Evolutionary conservation across 2,329 filamentous ascomycete genomes (phyloP), one percentile per base, ranked within the genome.

Genomic region (Cercospora citrullina): DNA sequence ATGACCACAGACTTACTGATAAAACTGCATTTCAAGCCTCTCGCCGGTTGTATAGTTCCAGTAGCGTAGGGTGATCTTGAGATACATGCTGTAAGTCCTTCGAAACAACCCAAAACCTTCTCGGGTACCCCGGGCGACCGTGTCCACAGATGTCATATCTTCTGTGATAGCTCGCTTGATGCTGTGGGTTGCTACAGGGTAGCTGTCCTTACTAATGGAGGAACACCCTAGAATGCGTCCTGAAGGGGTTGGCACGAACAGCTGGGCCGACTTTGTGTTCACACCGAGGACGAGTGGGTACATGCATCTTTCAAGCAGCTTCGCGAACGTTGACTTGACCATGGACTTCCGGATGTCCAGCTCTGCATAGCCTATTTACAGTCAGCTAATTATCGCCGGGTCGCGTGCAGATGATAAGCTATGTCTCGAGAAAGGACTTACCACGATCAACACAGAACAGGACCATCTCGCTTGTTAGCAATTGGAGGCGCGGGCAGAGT

Each of bases 241-340:
- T 36, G 62, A 64, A 30, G 62, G 62, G 8, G 62, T 64, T 26
- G 33, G n/a, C 9, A 64, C 18, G 7, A 53, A 42, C n/a, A 64
- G 36, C 31, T 42, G 31, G n/a, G 30, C 53, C 6, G 21, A n/a
- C 12, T 57, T 59, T 4, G 33, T 18, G 16, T 64, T 55, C 16
- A 12, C 28, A 7, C 61, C 61, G 28, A 64, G 18, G 48, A 64
- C 48, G 7, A 55, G 31, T 31, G 48, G 48, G 12, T 65, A 60
- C 63, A 65, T 65, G 55, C 55, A 65, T 36, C 30, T n/a, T 30
- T 65, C 63, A 14, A 65, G 31, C 26, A 65, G 42, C 18, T 39
- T 65, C 6, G 53, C 42, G 26, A 65, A 33, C 21, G 23, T 28
- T 18, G 26, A 12, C 39, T 42, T 45, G 36, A 9, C 14, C 63